Conservation (phyloP, 768 basidiomycete genomes). For the Boletus reticuloceps region DNA sequence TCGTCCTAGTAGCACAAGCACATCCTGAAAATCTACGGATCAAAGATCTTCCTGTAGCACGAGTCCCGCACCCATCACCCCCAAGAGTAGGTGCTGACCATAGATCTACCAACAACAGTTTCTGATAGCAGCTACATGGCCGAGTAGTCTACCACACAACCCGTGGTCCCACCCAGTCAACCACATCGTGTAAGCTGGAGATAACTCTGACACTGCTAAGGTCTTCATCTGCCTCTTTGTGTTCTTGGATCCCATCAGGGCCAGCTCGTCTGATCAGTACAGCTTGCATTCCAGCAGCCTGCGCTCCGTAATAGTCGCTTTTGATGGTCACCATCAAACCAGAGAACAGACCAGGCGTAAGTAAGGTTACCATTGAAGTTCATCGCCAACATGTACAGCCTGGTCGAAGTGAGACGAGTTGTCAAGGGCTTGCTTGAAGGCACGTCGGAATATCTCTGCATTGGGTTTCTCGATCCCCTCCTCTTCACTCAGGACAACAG, state of each 20-base stretch:
- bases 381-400: conserved; percentile 75
- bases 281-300: conserved; percentile 50
- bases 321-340: not conserved
- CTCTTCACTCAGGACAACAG: conserved; percentile 68
- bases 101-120: no score
- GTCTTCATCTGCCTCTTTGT: conserved; percentile 42
- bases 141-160: conserved; percentile 1
- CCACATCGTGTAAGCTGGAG: conserved; percentile 33
- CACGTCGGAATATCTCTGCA: conserved; percentile 52
- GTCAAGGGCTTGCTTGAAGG: conserved; percentile 23
- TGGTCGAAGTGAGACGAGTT: conserved; percentile 24
- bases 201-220: conserved; percentile 40
- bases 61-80: no score
- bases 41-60: no score
- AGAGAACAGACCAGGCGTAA: not conserved
- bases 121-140: not conserved
- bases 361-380: conserved; percentile 54
- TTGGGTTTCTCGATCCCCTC: conserved; percentile 70
- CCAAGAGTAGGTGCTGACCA: no score
- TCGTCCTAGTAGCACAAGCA: no score
- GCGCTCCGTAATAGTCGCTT: conserved; percentile 70
- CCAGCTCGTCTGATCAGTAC: conserved; percentile 55
- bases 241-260: conserved; percentile 45
- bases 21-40: no score
- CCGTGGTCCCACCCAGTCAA: conserved; percentile 34